A percentile compares a stretch with the other conserved stretches of the same genome.
Evolutionary conservation across 1,284 basidiomycete genomes (phyloP).

Genomic region (Tausonia pullulans): DNA sequence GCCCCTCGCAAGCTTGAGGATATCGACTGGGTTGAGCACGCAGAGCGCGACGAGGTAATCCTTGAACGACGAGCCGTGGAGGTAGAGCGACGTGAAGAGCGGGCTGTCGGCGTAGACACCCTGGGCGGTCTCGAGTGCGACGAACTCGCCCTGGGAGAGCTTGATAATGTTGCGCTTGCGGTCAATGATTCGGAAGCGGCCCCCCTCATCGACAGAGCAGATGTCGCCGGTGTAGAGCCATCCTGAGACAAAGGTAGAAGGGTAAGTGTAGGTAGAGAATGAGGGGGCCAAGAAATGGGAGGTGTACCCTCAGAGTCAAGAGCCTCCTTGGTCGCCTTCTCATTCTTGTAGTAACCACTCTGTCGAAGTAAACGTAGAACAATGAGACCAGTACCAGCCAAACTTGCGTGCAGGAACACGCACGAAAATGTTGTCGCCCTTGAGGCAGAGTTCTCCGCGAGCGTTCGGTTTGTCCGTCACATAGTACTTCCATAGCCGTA

Average conservation of each 20-base stretch:
- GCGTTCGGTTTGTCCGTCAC: conserved; percentile 78
- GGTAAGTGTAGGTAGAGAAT: too few species aligned
- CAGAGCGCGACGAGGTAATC: conserved; percentile 71
- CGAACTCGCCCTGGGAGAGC: conserved; percentile 54
- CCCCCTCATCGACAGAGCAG: conserved; percentile 53
- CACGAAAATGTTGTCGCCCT: conserved; percentile 55
- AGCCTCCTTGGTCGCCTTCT: conserved; percentile 44
- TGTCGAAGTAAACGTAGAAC: not conserved
- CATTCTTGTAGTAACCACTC: conserved; percentile 43
- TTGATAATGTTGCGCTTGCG: conserved; percentile 60
- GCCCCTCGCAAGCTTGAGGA: conserved; percentile 43
- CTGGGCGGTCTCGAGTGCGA: conserved; percentile 94
- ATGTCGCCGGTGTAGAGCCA: conserved; percentile 75
- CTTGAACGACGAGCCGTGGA: conserved; percentile 77
- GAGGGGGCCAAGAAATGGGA: too few species aligned
- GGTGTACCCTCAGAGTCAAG: conserved; percentile 45
- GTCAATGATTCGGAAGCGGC: conserved; percentile 84
- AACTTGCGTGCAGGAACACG: not conserved
- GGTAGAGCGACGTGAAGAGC: conserved; percentile 60
- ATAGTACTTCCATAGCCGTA: conserved; percentile 45
- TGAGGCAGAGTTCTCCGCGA: conserved; percentile 75
- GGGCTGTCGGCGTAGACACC: conserved; percentile 63
- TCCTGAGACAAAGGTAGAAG: too few species aligned
- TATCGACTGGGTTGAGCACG: conserved; percentile 32
- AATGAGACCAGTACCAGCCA: conserved; percentile 6